Percentiles rank a stretch among this genome's conserved stretches.
These are phyloP conservation scores for Populus deltoides DNA, from an alignment of 345 rosid species.

Conservation along the genomic window DNA sequence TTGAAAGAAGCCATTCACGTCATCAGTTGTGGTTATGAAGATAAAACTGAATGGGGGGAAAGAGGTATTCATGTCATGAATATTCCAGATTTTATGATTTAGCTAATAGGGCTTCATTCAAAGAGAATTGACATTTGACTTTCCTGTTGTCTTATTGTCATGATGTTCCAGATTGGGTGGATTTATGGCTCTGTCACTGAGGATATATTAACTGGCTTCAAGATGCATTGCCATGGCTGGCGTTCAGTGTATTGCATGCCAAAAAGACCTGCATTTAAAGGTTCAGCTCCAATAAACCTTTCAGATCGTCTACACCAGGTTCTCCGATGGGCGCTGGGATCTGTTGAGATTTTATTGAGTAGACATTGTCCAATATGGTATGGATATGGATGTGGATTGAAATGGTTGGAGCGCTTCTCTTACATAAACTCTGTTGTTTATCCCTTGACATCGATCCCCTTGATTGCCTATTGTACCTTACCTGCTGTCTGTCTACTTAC, in stretches of 20 bases:
- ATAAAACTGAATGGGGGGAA: constrained; percentile 72
- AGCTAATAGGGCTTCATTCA: not conserved
- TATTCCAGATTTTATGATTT: not conserved
- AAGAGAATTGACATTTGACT: not conserved
- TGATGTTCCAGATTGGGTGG: constrained; percentile 55
- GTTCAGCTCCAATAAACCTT: constrained; percentile 73
- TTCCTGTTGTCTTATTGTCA: not conserved
- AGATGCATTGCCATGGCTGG: constrained; percentile 82
- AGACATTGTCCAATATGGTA: constrained; percentile 75
- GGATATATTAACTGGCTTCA: constrained; percentile 72
- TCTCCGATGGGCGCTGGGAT: constrained; percentile 70
- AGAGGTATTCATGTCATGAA: constrained; percentile 38
- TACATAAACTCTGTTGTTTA: constrained; percentile 61
- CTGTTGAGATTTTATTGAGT: constrained; percentile 70
- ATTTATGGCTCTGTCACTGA: constrained; percentile 80
- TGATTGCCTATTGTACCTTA: constrained; percentile 55
- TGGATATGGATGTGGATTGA: constrained; percentile 67
- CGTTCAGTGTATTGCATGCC: constrained; percentile 69
- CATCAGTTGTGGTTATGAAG: constrained; percentile 70
- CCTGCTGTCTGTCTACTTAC: constrained; percentile 66
- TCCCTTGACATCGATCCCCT: constrained; percentile 65
- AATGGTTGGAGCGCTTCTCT: constrained; percentile 60
- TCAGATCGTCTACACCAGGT: constrained; percentile 77
- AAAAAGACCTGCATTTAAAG: constrained; percentile 59
- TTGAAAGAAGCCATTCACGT: constrained; percentile 73